A percentile compares a stretch with the other conserved stretches of the same genome.
Evolutionary conservation across 495 filamentous ascomycete genomes (phyloP).

Genomic region (Penicillium lividum): DNA sequence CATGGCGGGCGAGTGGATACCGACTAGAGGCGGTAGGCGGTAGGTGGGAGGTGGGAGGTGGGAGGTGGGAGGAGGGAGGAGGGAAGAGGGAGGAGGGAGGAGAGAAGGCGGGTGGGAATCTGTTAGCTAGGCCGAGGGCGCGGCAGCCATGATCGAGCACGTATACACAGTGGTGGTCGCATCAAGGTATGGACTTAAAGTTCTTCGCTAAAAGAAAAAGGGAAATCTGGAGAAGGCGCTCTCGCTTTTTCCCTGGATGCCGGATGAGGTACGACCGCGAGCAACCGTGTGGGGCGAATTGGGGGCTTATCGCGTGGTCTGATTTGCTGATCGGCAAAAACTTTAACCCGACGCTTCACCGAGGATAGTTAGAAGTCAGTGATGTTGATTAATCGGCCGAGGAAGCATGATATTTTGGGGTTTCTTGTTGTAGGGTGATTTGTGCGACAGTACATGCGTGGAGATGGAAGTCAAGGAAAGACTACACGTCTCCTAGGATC

Average conservation of each 20-base stretch:
- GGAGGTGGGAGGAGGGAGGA: background rate
- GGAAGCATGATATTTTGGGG: background rate
- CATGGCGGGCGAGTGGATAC: slow-evolving; percentile 6
- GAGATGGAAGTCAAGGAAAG: no score
- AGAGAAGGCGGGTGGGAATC: background rate
- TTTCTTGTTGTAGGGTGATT: background rate
- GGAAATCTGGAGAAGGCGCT: slow-evolving; percentile 1
- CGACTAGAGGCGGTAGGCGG: background rate
- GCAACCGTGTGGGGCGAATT: slow-evolving; percentile 7
- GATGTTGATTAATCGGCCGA: slow-evolving; percentile 4
- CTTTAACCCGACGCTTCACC: slow-evolving; percentile 14
- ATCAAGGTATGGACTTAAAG: slow-evolving; percentile 2
- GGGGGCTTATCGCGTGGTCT: slow-evolving; percentile 10
- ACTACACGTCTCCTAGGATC: no score
- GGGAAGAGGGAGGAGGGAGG: no score
- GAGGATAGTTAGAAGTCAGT: background rate
- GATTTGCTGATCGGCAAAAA: slow-evolving; percentile 20
- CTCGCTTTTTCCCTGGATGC: slow-evolving; percentile 9
- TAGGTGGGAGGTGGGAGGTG: no score
- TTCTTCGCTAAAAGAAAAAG: background rate
- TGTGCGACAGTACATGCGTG: background rate
- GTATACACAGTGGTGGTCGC: slow-evolving; percentile 5
- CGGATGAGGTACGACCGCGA: slow-evolving; percentile 8
- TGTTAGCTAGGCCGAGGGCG: slow-evolving; percentile 6
- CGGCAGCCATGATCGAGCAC: slow-evolving; percentile 14